Evolutionary conservation across 2,329 filamentous ascomycete species (phyloP).

Genomic region (Hortaea werneckii): DNA sequence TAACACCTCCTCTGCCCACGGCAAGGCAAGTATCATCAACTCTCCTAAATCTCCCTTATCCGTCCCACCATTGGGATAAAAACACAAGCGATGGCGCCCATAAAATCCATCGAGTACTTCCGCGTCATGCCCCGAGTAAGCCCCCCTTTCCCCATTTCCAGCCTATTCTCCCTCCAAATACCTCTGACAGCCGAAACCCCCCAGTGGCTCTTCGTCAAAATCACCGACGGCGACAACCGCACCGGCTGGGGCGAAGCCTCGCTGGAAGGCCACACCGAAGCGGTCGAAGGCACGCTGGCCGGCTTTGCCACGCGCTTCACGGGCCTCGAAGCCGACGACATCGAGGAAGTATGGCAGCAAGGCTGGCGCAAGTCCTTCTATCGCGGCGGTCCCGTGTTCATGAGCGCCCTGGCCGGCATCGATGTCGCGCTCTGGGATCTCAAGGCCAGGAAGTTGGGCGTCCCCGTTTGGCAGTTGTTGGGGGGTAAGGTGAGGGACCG

Average conservation of each 20-base stretch:
- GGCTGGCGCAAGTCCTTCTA: constrained; percentile 63
- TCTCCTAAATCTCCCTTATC: no score
- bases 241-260: constrained; percentile 67
- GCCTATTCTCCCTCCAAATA: background rate
- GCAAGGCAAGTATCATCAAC: background rate
- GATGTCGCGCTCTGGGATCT: constrained; percentile 75
- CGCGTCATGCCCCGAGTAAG: constrained; percentile 53
- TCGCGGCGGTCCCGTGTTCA: constrained; percentile 67
- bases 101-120: constrained; percentile 61
- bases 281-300: constrained; percentile 63
- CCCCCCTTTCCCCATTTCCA: background rate
- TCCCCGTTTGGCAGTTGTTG: constrained; percentile 36
- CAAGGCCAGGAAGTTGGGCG: constrained; percentile 34
- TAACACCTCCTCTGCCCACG: no score
- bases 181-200: background rate
- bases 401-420: constrained; percentile 67
- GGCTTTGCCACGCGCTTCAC: constrained; percentile 53
- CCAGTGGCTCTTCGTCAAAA: constrained; percentile 64
- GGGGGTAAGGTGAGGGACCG: constrained; percentile 64
- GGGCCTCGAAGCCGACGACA: constrained; percentile 63
- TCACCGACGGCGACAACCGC: constrained; percentile 55
- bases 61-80: no score
- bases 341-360: constrained; percentile 72
- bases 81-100: constrained; percentile 46
- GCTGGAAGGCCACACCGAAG: constrained; percentile 62